Base-by-base conservation (phyloP, 495 filamentous ascomycete genomes). In the Aspergillus mulundensis region DNA sequence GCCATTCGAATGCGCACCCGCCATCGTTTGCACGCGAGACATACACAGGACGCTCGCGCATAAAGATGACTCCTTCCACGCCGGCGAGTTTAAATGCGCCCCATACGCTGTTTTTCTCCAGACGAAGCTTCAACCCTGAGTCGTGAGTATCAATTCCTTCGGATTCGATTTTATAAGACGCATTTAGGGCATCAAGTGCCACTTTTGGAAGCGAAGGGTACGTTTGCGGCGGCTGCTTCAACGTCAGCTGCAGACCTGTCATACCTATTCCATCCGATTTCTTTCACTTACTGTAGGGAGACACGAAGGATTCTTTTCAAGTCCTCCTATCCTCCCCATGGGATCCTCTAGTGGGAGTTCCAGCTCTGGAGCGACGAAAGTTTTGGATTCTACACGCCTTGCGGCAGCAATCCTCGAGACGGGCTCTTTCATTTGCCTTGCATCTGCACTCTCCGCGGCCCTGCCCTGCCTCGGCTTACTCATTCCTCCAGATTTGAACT, bases 1-100 rank as follows among this genome's bases (percentile, higher is more conserved):
- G 48, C 58, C 53, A 56, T 25, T 40, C 10, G 25, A 60, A 56
- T 32, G 34, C 6, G 15, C 47, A 56, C 6, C 51, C 48, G 7
- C 46, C 53, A 1, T 40, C 3, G 20, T 36, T 42, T 1, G 45
- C 24, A 32, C 38, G 34, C n/a, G 23, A 36, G 28, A 51, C 12
- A 20, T 25, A 12, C 47, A 32, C 53, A 20, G 53, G 48, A 20
- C 53, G 48, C 24, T 53, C 42, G 3, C 39, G 34, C 41, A 61
- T 53, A 19, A 53, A 60, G 19, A 61, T 34, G 43, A 61, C 20
- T 0, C 53, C 58, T 36, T 53, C 32, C 12, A 61, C 34, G 10
- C 32, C 12, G 6, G 42, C 58, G 2, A 61, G 34, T 46, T 56
- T 43, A 34, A 61, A 61, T 16, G 50, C 43, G n/a, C 59, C 50